Percentiles rank a stretch among this genome's conserved stretches.
phyloP scores from a whole-genome alignment of 768 basidiomycete species.

The Naganishia randhawae region DNA sequence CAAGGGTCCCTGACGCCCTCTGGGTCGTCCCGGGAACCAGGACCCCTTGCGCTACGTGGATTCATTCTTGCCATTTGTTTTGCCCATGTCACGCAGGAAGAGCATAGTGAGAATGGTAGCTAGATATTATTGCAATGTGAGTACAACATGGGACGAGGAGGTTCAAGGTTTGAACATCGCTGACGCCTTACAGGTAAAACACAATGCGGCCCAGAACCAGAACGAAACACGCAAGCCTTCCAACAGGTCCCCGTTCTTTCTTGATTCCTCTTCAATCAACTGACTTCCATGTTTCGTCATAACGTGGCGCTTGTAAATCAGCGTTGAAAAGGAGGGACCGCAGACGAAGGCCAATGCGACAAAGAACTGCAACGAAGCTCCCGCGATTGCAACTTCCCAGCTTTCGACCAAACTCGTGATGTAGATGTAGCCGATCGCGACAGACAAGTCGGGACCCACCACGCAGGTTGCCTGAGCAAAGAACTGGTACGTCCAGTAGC shows the following conservation, averaged over 20 bases:
- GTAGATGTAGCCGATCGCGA: conserved; percentile 28
- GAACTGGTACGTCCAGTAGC: conserved; percentile 40
- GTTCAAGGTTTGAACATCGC: too few species aligned
- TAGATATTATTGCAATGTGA: neutral
- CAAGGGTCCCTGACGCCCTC: neutral
- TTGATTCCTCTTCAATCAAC: conserved; percentile 1
- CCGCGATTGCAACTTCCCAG: conserved; percentile 36
- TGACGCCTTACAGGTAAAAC: conserved; percentile 33
- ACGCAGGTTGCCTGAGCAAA: conserved; percentile 31
- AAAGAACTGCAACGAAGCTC: conserved; percentile 43
- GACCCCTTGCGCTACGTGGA: neutral
- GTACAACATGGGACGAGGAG: neutral
- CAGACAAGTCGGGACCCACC: conserved; percentile 36
- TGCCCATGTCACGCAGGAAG: neutral
- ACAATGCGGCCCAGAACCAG: conserved; percentile 42
- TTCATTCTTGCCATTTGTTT: neutral
- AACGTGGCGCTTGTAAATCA: conserved; percentile 34
- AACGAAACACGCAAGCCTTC: conserved; percentile 40
- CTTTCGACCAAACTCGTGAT: conserved; percentile 36
- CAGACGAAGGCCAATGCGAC: conserved; percentile 43
- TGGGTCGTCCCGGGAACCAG: neutral
- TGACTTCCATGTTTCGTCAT: conserved; percentile 21
- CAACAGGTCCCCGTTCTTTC: conserved; percentile 17
- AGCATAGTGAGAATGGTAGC: neutral
- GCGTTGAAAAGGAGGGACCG: conserved; percentile 41